Percentiles rank a stretch among this genome's conserved stretches.
These are phyloP conservation scores for Cladosporium halotolerans DNA, from an alignment of 2,329 filamentous ascomycete genomes.

Conservation along the genomic window DNA sequence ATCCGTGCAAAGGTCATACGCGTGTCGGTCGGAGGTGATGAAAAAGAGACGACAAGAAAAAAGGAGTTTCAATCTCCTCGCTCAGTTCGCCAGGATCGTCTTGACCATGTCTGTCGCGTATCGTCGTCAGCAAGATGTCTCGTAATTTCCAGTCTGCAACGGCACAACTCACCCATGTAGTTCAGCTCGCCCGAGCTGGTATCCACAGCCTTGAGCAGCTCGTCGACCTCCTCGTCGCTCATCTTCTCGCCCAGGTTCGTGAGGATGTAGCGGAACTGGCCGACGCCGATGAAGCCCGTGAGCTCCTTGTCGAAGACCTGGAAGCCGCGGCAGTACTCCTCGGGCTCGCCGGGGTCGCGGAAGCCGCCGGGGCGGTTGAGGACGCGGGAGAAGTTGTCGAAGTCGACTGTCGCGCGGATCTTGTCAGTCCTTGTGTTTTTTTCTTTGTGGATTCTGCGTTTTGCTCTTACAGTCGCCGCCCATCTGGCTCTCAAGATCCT, in stretches of 20 bases:
- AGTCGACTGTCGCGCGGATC: conserved; percentile 64
- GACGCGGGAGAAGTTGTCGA: conserved; percentile 92
- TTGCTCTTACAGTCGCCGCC: conserved; percentile 77
- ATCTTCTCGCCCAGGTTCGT: conserved; percentile 99
- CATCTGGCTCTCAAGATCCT: conserved; percentile 82
- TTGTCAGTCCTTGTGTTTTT: not conserved
- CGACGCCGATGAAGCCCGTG: conserved; percentile 95
- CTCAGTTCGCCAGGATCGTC: conserved; percentile 36
- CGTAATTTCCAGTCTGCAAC: not conserved
- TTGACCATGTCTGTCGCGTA: conserved; percentile 31
- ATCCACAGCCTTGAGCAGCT: conserved; percentile 96
- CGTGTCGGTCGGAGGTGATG: not conserved
- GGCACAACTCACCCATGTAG: conserved; percentile 68
- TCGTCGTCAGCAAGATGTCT: not conserved
- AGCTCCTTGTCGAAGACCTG: conserved; percentile 99
- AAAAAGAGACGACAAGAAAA: not conserved
- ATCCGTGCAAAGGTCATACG: conserved; percentile 6
- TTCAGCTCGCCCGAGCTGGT: conserved; percentile 95
- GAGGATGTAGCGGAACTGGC: conserved; percentile 92
- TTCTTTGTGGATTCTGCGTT: not conserved
- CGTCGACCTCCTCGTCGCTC: conserved; percentile 97
- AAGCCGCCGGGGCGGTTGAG: conserved; percentile 97
- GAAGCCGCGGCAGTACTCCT: conserved; percentile 97
- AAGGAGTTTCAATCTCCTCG: not conserved
- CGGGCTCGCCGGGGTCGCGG: conserved; percentile 94